These are phyloP conservation scores for Diutina scorzettiae DNA, from an alignment of 1,139 yeast species.

Conservation along the genomic window DNA sequence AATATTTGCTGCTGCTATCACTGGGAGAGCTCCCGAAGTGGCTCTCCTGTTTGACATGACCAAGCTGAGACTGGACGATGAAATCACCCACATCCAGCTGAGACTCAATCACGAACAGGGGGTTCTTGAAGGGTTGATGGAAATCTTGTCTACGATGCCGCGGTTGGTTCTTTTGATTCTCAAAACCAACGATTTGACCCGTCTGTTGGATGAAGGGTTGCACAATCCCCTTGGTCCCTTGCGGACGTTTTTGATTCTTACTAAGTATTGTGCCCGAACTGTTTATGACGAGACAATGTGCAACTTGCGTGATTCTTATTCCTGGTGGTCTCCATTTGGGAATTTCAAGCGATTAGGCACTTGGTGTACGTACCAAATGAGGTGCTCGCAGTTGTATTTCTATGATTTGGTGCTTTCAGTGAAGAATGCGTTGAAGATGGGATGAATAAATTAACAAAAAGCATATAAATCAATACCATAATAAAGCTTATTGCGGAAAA, in stretches of 20 bases:
- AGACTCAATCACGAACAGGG: slow-evolving; percentile 48
- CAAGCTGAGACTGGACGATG: slow-evolving; percentile 40
- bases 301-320: background rate
- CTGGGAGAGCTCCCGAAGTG: slow-evolving; percentile 56
- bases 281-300: slow-evolving; percentile 46
- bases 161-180: slow-evolving; percentile 72
- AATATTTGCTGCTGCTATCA: slow-evolving; percentile 83
- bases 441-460: slow-evolving; percentile 6
- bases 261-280: slow-evolving; percentile 75
- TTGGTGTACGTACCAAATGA: slow-evolving; percentile 41
- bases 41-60: slow-evolving; percentile 38
- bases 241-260: slow-evolving; percentile 79
- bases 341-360: slow-evolving; percentile 12
- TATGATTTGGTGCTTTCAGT: slow-evolving; percentile 38
- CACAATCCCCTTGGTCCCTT: slow-evolving; percentile 81
- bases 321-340: slow-evolving; percentile 10
- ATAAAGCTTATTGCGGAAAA: no score
- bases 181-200: slow-evolving; percentile 87
- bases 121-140: slow-evolving; percentile 67
- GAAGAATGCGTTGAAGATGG: slow-evolving; percentile 13
- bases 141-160: slow-evolving; percentile 69
- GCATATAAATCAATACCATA: no score
- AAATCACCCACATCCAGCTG: slow-evolving; percentile 51
- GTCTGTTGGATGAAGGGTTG: slow-evolving; percentile 76
- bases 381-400: slow-evolving; percentile 40